These are phyloP conservation scores for Huntiella omanensis DNA, from an alignment of 2,329 filamentous ascomycete genomes.

Conservation along the genomic window DNA sequence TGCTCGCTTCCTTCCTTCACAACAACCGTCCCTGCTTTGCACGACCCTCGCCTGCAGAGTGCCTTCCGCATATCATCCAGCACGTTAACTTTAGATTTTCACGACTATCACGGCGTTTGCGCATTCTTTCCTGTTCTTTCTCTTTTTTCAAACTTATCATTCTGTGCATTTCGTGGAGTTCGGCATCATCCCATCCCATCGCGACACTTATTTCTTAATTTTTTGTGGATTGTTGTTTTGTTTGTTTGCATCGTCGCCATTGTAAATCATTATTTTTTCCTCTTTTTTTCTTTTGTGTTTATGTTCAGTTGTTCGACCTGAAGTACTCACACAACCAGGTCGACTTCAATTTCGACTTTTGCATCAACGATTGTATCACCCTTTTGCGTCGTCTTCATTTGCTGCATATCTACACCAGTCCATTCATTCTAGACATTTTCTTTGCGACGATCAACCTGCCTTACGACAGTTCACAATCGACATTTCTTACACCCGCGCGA, in stretches of 20 bases:
- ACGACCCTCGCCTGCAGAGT: too few relatives aligned
- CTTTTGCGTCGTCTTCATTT: too few relatives aligned
- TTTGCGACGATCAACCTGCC: neutral
- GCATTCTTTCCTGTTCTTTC: slow-evolving; percentile 1
- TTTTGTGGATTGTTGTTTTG: too few relatives aligned
- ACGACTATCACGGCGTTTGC: slow-evolving; percentile 1
- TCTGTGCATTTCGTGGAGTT: slow-evolving; percentile 7
- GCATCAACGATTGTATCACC: neutral
- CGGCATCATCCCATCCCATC: neutral
- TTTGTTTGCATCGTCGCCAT: neutral
- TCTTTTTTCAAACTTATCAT: slow-evolving; percentile 6
- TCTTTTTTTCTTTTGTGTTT: neutral
- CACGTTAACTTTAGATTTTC: neutral
- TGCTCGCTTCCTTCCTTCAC: too few relatives aligned
- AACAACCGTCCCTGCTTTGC: too few relatives aligned
- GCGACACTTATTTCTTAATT: too few relatives aligned
- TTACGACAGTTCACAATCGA: neutral
- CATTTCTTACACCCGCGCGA: neutral
- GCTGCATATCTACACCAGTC: too few relatives aligned
- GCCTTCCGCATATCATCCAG: too few relatives aligned
- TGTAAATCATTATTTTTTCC: slow-evolving; percentile 4
- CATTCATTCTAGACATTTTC: too few relatives aligned
- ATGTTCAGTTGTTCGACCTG: neutral
- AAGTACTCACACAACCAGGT: neutral
- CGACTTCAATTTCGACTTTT: neutral